A percentile compares a stretch with the other conserved stretches of the same genome.
These are phyloP conservation scores for Eucalyptus globulus DNA, from an alignment of 345 rosid genomes.

Conservation along the genomic window DNA sequence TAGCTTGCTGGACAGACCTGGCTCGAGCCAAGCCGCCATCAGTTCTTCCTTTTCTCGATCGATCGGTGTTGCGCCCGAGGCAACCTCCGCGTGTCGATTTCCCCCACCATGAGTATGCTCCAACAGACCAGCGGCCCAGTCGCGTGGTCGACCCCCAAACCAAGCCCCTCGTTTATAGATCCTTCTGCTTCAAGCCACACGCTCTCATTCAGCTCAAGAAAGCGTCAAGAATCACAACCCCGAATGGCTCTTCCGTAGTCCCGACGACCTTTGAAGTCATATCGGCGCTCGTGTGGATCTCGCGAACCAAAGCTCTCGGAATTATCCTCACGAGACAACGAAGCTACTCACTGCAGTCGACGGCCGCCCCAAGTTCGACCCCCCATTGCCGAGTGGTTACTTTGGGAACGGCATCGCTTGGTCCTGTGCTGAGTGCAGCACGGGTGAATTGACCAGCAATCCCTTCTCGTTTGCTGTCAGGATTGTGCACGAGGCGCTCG, in stretches of 20 bases:
- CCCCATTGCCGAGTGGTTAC: not conserved
- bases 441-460: not conserved
- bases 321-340: not conserved
- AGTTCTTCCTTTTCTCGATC: not conserved
- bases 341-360: not conserved
- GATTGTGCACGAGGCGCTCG: not conserved
- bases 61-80: not conserved
- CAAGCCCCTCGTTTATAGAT: not conserved
- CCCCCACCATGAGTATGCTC: not conserved
- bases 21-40: not conserved
- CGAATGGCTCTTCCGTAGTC: not conserved
- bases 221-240: too few relatives aligned
- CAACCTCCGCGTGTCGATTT: not conserved
- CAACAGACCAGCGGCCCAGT: not conserved
- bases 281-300: not conserved
- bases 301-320: not conserved
- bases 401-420: not conserved
- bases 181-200: not conserved
- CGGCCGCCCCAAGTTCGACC: not conserved
- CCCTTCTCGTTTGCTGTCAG: not conserved
- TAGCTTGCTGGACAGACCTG: not conserved
- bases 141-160: accelerated
- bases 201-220: not conserved
- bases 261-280: not conserved
- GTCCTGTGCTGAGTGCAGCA: not conserved